Base-by-base conservation (phyloP, 2,329 filamentous ascomycete species). In the Ascochyta lentis region DNA sequence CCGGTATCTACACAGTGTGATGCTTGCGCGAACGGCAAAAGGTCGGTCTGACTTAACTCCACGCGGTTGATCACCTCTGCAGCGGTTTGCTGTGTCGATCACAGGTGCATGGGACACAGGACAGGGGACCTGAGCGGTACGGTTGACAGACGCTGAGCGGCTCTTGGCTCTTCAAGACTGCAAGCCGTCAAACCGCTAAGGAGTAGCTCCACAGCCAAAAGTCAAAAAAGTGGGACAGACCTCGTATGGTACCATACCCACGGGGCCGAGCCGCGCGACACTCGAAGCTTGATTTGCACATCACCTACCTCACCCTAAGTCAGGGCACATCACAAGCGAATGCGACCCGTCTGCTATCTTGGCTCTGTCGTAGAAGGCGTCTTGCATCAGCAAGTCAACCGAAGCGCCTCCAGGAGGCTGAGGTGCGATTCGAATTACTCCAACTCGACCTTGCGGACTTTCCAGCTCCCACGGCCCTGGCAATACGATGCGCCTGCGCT, bases 181-280 rank as follows among this genome's bases (percentile, higher is more conserved):
- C 19, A 15, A 52, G 27, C 26, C 22, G 34, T 6, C 10, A 16
- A 52, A n/a, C 41, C 16, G n/a, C 26, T 26, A 35, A 51, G 13
- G 12, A 23, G 27, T 33, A 50, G 19, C 19, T 19, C 19, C 48
- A 43, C n/a, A 22, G n/a, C 19, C 10, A 24, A 51, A 39, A 44
- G 16, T 31, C 9, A 39, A 34, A 44, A 45, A 33, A 16, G 34
- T 34, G 49, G 47, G 23, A 29, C 15, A 27, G 3, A 38, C 5
- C 35, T 26, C 22, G n/a, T 33, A 22, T 22, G 26, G 23, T 10
- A 27, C 34, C 27, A 42, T 26, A 41, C 15, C 19, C 19, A 13
- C 19, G 44, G 49, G 34, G 19, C 41, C 49, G 49, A 40, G 41
- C 49, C 49, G 41, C 27, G 29, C 35, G 26, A 34, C 34, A 31